Percentiles rank a stretch among this genome's conserved stretches.
Evolutionary conservation across 139 green algal genomes (phyloP).

Genomic region (Chlorella sp.): DNA sequence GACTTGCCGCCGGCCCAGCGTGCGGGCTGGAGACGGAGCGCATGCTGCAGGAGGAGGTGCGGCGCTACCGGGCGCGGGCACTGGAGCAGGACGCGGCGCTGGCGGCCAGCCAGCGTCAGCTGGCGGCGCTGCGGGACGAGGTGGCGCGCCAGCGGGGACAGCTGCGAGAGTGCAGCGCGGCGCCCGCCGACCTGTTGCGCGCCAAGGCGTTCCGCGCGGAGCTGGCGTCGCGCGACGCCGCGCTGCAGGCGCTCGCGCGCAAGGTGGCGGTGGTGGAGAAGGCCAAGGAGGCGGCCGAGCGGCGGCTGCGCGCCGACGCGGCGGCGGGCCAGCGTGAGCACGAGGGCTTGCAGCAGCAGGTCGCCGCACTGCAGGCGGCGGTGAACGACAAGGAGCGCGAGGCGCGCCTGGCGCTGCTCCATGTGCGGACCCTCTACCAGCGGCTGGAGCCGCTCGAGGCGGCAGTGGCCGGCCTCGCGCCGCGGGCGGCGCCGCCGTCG

Average conservation of each 20-base stretch:
- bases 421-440: conserved; percentile 4
- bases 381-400: conserved; percentile 11
- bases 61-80: conserved; percentile 8
- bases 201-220: not conserved
- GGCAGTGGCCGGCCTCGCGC: not conserved
- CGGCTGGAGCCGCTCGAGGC: conserved; percentile 20
- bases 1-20: not conserved
- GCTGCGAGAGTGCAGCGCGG: conserved; percentile 1
- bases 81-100: conserved; percentile 13
- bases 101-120: not conserved
- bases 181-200: not conserved
- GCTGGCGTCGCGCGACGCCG: not conserved
- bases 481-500: not conserved
- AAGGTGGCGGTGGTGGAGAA: conserved; percentile 1
- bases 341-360: not conserved
- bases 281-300: conserved; percentile 1
- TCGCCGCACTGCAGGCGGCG: conserved; percentile 2
- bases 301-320: conserved; percentile 2
- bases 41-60: conserved; percentile 36
- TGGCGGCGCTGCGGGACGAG: conserved; percentile 22
- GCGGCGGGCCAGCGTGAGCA: not conserved
- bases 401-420: not conserved
- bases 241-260: conserved; percentile 1
- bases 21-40: no score
- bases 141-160: conserved; percentile 11